Evolutionary conservation across 2,329 filamentous ascomycete species (phyloP), one percentile per base, ranked within the genome.

Genomic region (Graphilbum ipis-grandicollis): DNA sequence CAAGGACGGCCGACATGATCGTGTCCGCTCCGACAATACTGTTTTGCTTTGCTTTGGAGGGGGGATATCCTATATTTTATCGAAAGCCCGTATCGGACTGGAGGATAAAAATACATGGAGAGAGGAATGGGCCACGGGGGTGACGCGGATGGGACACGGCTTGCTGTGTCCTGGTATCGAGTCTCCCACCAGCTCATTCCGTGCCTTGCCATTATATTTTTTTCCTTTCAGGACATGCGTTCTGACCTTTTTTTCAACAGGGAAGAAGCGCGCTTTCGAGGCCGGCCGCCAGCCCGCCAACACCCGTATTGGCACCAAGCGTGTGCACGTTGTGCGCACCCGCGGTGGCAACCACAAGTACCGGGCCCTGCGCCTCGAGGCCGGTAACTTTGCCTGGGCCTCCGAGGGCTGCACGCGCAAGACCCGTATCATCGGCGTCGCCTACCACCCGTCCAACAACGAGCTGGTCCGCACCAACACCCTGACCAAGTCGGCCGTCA

Each of bases 381-480:
- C 84, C 50, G 90, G 90, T 62, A 98, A 98, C 79, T 98, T 96
- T 69, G 86, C 86, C 56, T 98, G 90, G 90, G 88, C 83, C 57
- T 94, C 85, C 50, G 90, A 98, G 75, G 86, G 88, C 58, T 72
- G 85, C 66, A 82, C 88, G 67, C 88, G 90, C 78, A 98, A 98
- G 79, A 85, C 83, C 66, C 90, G 92, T 73, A 82, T 98, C 63
- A 94, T 98, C 63, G 85, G 72, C 57, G 92, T 98, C 68, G 80
- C 79, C 62, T 98, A 85, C 82, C 92, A 98, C 70, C 92, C 90
- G 47, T 94, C 88, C 63, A 98, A 98, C 86, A 98, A 98, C 84
- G 90, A 98, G 72, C 77, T 98, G 54, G 86, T 98, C 73, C 90
- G 90, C 60, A 98, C 90, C 67, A 98, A 98, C 80, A 96, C 90